Evolutionary conservation across 148 eudicot genomes (phyloP), one percentile per base, ranked within the genome.

Genomic region (Pharnaceum exiguum): DNA sequence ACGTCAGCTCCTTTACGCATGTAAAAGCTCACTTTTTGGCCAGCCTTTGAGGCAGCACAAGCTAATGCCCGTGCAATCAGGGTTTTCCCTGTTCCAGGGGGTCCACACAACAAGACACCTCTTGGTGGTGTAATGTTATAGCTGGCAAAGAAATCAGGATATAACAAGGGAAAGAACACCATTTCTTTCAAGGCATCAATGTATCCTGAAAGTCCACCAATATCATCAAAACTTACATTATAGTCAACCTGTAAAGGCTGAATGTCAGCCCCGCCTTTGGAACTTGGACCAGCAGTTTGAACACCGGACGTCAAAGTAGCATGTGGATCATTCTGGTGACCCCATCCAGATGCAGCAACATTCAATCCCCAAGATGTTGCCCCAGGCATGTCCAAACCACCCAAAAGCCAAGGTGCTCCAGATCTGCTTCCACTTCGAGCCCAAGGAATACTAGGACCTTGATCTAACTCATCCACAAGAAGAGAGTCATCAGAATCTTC

Each of bases 1-100:
- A 94, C 99, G 70, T 94, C 99, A 65, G 99, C 99, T 69, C 99
- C 99, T 65, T 89, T 94, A 10, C 99, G 83, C 99, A 94, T 94
- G 76, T 94, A 94, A 69, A 94, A 94, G 66, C 99, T 94, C 63
- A 94, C 99, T 70, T 94, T 94, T 72, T 94, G 99, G 57, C 99
- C 99, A 64, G 99, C 99, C 73, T 89, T 94, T 31, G 99, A 94
- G 65, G 99, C 99, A 74, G 96, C 89, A 74, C 84, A 83, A 33
- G 99, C 99, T 67, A 94, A 75, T 55, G 99, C 96, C 58, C 96
- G 79, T 21, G 96, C 99, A 62, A 94, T 84, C 49, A 94, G 75
- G 57, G 99, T 94, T 75, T 94, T 94, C 17, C 99, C 99, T 0
- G 96, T 94, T 55, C 99, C 99, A 30, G 99, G 99, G 68, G 99